Evolutionary conservation across 106 monocot species (phyloP).

Genomic region (Cymbidium sinense): DNA sequence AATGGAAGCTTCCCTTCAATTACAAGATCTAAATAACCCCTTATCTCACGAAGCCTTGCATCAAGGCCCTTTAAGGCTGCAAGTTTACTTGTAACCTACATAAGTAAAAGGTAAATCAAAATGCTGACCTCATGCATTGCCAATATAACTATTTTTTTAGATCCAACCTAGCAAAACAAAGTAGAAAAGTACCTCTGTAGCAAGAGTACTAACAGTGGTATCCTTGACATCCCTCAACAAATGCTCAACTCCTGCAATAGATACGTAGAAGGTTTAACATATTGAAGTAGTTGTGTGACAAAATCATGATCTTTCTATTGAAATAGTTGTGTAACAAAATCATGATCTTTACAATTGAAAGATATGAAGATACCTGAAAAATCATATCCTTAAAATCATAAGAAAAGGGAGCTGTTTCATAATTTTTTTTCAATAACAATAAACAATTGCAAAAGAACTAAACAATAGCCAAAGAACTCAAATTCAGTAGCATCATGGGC

Average conservation of each 20-base stretch:
- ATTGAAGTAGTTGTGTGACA: not conserved
- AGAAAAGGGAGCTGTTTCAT: not conserved
- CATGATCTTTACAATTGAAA: not conserved
- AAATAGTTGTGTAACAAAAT: not conserved
- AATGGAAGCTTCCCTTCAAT: slow-evolving; percentile 92
- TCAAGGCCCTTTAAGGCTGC: slow-evolving; percentile 94
- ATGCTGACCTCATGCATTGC: not conserved
- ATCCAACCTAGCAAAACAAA: not conserved
- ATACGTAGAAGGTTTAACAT: not conserved
- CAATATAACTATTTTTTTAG: not conserved
- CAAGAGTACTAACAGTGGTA: slow-evolving; percentile 97
- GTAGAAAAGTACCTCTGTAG: slow-evolving; percentile 66
- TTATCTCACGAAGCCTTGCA: slow-evolving; percentile 86
- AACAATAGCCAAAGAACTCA: not conserved
- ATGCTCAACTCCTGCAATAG: slow-evolving; percentile 83
- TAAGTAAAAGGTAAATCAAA: not conserved
- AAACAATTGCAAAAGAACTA: not conserved
- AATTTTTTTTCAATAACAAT: not conserved
- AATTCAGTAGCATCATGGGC: slow-evolving; percentile 1
- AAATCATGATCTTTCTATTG: not conserved
- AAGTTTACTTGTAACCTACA: slow-evolving; percentile 81
- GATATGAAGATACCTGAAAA: not conserved
- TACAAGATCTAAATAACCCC: slow-evolving; percentile 79
- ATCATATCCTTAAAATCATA: not conserved
- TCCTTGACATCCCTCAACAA: slow-evolving; percentile 97